Evolutionary conservation across 257 asterid genomes (phyloP), one percentile per base, ranked within the genome.

Genomic region (Solanum pimpinellifolium): DNA sequence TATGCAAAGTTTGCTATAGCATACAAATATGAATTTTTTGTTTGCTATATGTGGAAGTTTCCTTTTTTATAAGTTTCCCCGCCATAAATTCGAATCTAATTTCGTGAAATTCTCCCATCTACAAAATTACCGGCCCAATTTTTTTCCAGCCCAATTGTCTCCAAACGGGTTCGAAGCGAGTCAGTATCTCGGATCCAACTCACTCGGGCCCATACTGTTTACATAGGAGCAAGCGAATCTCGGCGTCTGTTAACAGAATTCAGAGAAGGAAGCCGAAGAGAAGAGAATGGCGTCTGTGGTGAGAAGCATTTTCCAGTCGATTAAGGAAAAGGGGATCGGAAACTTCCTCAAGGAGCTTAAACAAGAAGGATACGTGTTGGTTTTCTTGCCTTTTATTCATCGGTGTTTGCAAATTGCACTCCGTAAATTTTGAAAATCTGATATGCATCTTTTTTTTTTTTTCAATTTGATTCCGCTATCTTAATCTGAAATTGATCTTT

Each of bases 331-430:
- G 81, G 99, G 99, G 87, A 31, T 97, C n/a, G 90, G 92, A 75
- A 96, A 90, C 68, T 93, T 91, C 91, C 66, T 93, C 74, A 91
- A 93, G 47, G 99, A 92, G 93, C 91, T 96, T 78, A 90, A 93
- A 37, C 88, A 92, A 25, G 98, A 94, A 93, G 99, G 99, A 92
- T 97, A 87, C 91, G 56, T 91, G 99, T 96, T 27, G 66, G 98
- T 90, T 33, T 31, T 86, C 81, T 62, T 72, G 1, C 68, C 83
- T 31, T 72, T 29, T 85, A 85, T 85, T 18, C 35, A 29, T 29
- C 31, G 3, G 11, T 85, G 82, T 42, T 85, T 85, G 56, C 29
- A 37, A 74, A 21, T 65, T 7, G 20, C 27, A 35, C 27, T 66
- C 12, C 11, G 59, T 35, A 13, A 16, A 42, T 7, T n/a, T 59